Evolutionary conservation across 169 alveolate genomes (phyloP), one percentile per base, ranked within the genome.

Genomic region (Plasmodium malariae): DNA sequence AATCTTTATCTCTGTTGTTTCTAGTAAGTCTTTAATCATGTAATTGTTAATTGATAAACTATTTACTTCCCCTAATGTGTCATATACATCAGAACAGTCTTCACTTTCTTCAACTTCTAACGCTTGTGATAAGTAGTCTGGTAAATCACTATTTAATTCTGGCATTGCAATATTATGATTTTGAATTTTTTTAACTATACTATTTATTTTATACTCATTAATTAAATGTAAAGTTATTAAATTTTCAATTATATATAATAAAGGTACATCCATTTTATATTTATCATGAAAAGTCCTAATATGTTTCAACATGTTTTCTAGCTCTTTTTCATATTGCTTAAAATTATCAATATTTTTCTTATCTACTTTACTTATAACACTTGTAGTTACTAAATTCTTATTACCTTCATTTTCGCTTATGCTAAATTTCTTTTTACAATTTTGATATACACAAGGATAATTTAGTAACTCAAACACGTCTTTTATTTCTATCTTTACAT

Each of bases 391-490:
- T 14, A 70, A 24, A 34, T 36, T 51, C 24, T 86, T 70, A 49
- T 69, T 37, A 49, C 67, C 90, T 57, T 80, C 90, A 65, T 80
- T 65, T 65, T 80, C 90, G 48, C 26, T 43, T 24, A 80, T 34
- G 49, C 90, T 69, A 72, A 86, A 86, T 36, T 70, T 68, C 59
- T 70, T 70, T n/a, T 86, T 86, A 72, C 60, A 69, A 49, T 86
- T 86, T 14, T 86, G 92, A 69, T 86, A 86, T 49, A 86, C 87
- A 86, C 92, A 86, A 14, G 92, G 92, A 5, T 86, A 86, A 73
- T 86, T 86, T 21, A 86, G 92, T 34, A 86, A 57, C 70, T 86
- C 92, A 48, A 86, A 86, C 14, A 69, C 69, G 14, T 86, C 92
- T 63, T 86, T 86, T 55, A 70, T 86, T 69, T 86, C 92, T 17